phyloP scores from a whole-genome alignment of 1,284 basidiomycete species.

The Moniliella sp. region DNA sequence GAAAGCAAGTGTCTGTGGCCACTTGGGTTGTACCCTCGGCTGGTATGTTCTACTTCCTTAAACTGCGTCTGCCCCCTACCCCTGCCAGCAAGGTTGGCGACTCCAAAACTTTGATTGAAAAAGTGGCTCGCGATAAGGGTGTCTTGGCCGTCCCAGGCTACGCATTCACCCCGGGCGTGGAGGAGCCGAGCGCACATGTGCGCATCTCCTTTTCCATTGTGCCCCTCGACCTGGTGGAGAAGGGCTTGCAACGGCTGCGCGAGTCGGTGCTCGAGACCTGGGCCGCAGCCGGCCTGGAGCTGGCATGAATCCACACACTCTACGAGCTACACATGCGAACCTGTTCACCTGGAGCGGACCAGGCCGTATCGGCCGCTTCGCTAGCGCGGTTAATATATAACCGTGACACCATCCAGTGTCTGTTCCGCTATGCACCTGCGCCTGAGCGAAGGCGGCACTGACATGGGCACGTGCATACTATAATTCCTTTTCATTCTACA shows the following conservation, averaged over 20 bases:
- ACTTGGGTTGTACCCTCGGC: slow-evolving; percentile 61
- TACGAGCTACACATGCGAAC: too few species aligned
- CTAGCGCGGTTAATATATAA: too few species aligned
- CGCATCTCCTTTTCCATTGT: slow-evolving; percentile 25
- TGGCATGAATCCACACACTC: too few species aligned
- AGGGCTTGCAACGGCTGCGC: slow-evolving; percentile 17
- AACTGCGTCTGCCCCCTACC: slow-evolving; percentile 20
- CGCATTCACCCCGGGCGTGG: slow-evolving; percentile 37
- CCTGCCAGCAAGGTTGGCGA: slow-evolving; percentile 39
- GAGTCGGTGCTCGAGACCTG: slow-evolving; percentile 17
- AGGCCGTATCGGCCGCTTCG: too few species aligned
- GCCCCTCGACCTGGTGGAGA: slow-evolving; percentile 13
- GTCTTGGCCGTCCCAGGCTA: slow-evolving; percentile 59
- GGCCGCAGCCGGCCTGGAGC: slow-evolving; percentile 9
- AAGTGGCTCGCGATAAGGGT: slow-evolving; percentile 55
- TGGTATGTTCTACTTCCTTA: slow-evolving; percentile 41
- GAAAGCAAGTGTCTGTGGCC: slow-evolving; percentile 9
- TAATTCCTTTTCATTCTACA: too few species aligned
- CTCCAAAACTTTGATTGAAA: slow-evolving; percentile 53
- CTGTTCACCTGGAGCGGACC: too few species aligned
- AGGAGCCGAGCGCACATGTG: slow-evolving; percentile 16
- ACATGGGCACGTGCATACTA: too few species aligned
- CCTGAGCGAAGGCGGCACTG: too few species aligned
- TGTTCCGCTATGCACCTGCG: too few species aligned
- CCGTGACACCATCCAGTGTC: too few species aligned